Conservation (phyloP, 2,329 filamentous ascomycete species). For the Nothomitra cinnamomea region DNA sequence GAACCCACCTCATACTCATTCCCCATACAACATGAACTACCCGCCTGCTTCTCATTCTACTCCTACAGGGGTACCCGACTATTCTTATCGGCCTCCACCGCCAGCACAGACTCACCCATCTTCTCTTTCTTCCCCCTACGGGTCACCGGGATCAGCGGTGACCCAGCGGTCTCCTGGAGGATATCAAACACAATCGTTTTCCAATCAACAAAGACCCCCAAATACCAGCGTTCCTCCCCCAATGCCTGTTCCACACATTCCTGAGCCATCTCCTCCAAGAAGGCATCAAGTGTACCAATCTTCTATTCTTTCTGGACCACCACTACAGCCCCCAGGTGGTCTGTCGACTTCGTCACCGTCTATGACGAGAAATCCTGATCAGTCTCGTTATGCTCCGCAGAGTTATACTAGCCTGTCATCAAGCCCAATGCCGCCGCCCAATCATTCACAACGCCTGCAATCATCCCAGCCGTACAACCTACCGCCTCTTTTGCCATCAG, state of each 20-base stretch:
- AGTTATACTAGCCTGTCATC: background rate
- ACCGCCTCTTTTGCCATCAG: background rate
- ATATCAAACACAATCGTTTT: background rate
- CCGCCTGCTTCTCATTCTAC: slow-evolving; percentile 1
- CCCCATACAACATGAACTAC: background rate
- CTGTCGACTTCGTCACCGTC: background rate
- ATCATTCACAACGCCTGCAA: background rate
- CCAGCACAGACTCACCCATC: background rate
- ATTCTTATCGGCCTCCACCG: slow-evolving; percentile 3
- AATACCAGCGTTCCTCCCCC: background rate
- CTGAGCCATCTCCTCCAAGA: slow-evolving; percentile 2
- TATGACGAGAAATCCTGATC: background rate
- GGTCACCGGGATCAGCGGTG: slow-evolving; percentile 2
- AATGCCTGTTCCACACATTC: background rate
- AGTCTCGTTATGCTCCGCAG: background rate
- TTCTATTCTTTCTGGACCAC: background rate
- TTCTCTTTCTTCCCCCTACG: slow-evolving; percentile 6
- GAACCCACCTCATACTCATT: background rate
- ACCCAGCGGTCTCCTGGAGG: slow-evolving; percentile 1
- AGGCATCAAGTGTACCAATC: background rate
- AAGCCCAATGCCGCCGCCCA: background rate
- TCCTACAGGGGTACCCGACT: slow-evolving; percentile 1
- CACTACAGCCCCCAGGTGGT: slow-evolving; percentile 1
- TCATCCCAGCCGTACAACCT: slow-evolving; percentile 1
- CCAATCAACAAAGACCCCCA: background rate